A percentile compares a stretch with the other conserved stretches of the same genome.
Conservation (phyloP, 345 rosid genomes). For the Lenwebbia sp. region DNA sequence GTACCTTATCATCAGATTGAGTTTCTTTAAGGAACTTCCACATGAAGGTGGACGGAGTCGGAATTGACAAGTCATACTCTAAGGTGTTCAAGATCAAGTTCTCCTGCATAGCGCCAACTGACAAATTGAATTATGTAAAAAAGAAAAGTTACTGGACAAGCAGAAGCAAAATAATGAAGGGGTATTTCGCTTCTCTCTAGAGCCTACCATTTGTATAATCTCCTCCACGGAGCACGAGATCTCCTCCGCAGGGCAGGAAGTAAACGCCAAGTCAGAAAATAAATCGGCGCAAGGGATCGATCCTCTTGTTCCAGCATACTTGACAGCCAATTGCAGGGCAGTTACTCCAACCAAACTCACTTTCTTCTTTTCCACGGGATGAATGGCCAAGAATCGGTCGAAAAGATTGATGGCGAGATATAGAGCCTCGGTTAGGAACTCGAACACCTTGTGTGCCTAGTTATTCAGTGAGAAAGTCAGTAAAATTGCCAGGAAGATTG, state of each 20-base stretch:
- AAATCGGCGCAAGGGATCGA: neutral
- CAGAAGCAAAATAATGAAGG: neutral
- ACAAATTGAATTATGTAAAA: neutral
- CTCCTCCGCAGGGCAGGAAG: neutral
- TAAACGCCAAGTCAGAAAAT: neutral
- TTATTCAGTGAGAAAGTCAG: neutral
- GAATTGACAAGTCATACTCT: neutral
- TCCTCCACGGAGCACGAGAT: neutral
- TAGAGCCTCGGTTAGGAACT: neutral
- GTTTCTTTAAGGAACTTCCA: conserved; percentile 19
- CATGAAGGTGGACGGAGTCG: neutral
- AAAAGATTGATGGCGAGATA: neutral
- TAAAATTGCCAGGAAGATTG: neutral
- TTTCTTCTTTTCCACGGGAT: neutral
- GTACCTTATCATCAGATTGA: conserved; percentile 22
- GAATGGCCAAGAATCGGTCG: neutral
- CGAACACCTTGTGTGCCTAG: neutral
- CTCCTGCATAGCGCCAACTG: neutral
- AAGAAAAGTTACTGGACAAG: neutral
- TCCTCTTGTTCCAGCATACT: neutral
- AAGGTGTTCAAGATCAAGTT: neutral
- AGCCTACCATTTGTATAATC: neutral
- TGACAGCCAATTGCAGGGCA: neutral
- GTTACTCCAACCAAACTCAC: neutral
- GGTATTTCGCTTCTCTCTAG: neutral